Conservation (phyloP, 78 protist genomes). For the Corallochytrium limacisporum region DNA sequence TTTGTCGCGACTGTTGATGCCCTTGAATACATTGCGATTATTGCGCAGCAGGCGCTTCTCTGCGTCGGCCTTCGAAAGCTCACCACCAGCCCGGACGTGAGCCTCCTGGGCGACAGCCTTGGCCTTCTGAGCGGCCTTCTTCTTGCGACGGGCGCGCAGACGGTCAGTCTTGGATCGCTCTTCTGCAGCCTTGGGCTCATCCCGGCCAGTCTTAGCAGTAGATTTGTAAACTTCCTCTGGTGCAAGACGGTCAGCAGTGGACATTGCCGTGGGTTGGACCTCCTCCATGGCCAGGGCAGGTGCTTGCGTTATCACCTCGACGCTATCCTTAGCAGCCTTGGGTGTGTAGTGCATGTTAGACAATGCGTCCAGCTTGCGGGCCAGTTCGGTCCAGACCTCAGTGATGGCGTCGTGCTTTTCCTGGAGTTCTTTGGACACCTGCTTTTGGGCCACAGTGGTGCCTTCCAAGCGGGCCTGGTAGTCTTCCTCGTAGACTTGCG, state of each 20-base stretch:
- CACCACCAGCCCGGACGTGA: no score
- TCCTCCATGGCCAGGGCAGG: conserved; percentile 3
- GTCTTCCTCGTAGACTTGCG: conserved; percentile 8
- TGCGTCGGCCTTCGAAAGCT: no score
- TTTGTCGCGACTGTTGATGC: no score
- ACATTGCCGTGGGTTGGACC: background rate
- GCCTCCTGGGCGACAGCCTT: no score
- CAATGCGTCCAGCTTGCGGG: background rate
- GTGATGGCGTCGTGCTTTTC: background rate
- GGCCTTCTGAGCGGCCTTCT: no score
- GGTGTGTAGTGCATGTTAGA: conserved; percentile 12
- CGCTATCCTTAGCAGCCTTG: background rate
- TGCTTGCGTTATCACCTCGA: background rate
- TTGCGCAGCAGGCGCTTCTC: no score
- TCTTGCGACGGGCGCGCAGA: no score
- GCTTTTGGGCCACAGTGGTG: conserved; percentile 2
- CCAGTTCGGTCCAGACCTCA: background rate
- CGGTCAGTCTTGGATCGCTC: no score
- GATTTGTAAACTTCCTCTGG: conserved; percentile 2
- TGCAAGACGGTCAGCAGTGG: background rate
- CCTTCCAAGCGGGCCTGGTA: background rate
- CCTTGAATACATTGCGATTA: no score
- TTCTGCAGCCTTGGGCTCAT: no score
- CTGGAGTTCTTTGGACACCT: background rate
- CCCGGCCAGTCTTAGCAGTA: no score